Evolutionary conservation across 805 yeast genomes (phyloP), one percentile per base, ranked within the genome.

Genomic region (Trichomonascus vanleenenianus): DNA sequence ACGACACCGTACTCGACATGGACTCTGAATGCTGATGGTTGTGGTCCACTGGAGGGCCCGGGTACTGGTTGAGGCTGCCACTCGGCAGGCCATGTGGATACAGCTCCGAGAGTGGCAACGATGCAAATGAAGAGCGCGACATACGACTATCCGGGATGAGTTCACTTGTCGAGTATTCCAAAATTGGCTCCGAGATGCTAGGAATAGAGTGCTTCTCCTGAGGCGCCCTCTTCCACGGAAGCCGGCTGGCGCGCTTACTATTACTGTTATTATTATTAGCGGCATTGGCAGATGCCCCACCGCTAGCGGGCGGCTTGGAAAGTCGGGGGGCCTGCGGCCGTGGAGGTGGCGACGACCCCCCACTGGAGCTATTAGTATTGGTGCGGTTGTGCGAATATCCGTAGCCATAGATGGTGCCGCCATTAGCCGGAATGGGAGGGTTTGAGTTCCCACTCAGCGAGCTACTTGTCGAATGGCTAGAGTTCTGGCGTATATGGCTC

Each of bases 81-180:
- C 8, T 22, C 14, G 50, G 25, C 15, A 32, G 33, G 14, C 32
- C 30, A 22, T 31, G 34, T 14, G 32, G 40, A 37, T 19, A 32
- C 14, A 14, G 37, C 33, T 31, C 40, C 25, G 46, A 43, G 30
- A 20, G 25, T 10, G 36, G 30, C 30, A 33, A 20, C 31, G 33
- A 45, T 15, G 27, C 12, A n/a, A n/a, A 30, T 11, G 40, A 40
- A 39, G 22, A 27, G 7, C 27, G 27, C 8, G 27, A 22, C 27
- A 22, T 22, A 16, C 34, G 40, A 14, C 20, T n/a, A 39, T 50
- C 42, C 3, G 44, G 48, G 15, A 55, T 48, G 40, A 55, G 39
- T 30, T 53, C 54, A 1, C 56, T 48, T 5, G 57, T 53, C 11
- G 57, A 53, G 42, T 44, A 52, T 39, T 53, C 56, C 33, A 55